A percentile compares a stretch with the other conserved stretches of the same genome.
Evolutionary conservation across 1,139 yeast genomes (phyloP).

Genomic region (Keqinozyma sinolaborantium): DNA sequence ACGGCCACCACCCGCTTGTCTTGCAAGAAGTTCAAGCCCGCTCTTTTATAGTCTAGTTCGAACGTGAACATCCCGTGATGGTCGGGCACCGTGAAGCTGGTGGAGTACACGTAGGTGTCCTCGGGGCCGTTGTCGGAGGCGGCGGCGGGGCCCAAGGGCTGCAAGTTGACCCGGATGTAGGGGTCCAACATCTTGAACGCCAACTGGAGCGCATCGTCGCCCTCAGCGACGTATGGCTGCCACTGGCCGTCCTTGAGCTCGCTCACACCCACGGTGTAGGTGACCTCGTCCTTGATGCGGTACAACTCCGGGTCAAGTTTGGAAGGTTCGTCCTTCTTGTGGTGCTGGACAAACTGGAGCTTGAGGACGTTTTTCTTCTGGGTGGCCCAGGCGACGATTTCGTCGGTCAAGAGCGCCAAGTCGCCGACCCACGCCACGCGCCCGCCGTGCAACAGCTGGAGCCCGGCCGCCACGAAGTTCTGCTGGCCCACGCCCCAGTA

Average conservation of each 20-base stretch:
- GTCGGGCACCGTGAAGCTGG: slow-evolving; percentile 75
- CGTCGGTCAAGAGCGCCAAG: slow-evolving; percentile 49
- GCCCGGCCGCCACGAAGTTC: slow-evolving; percentile 71
- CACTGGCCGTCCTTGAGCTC: slow-evolving; percentile 62
- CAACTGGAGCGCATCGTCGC: slow-evolving; percentile 62
- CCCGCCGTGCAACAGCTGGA: slow-evolving; percentile 79
- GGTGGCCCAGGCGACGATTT: slow-evolving; percentile 69
- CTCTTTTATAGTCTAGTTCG: slow-evolving; percentile 71
- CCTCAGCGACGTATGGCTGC: slow-evolving; percentile 55
- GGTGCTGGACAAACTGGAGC: slow-evolving; percentile 49
- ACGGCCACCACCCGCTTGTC: slow-evolving; percentile 75
- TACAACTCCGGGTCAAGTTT: slow-evolving; percentile 46
- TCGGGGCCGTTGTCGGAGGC: slow-evolving; percentile 33
- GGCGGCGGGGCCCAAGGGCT: slow-evolving; percentile 39
- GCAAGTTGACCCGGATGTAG: slow-evolving; percentile 72
- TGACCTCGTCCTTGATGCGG: slow-evolving; percentile 68
- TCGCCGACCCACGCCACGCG: slow-evolving; percentile 83
- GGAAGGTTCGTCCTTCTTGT: slow-evolving; percentile 44
- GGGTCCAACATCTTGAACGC: slow-evolving; percentile 93
- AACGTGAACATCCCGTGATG: slow-evolving; percentile 97
- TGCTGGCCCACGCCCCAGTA: slow-evolving; percentile 85
- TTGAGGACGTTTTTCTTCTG: slow-evolving; percentile 65
- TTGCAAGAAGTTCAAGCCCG: slow-evolving; percentile 68
- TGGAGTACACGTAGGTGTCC: slow-evolving; percentile 33
- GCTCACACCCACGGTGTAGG: slow-evolving; percentile 63